Evolutionary conservation across 2,329 filamentous ascomycete species (phyloP).

Genomic region (Leptographium procerum): DNA sequence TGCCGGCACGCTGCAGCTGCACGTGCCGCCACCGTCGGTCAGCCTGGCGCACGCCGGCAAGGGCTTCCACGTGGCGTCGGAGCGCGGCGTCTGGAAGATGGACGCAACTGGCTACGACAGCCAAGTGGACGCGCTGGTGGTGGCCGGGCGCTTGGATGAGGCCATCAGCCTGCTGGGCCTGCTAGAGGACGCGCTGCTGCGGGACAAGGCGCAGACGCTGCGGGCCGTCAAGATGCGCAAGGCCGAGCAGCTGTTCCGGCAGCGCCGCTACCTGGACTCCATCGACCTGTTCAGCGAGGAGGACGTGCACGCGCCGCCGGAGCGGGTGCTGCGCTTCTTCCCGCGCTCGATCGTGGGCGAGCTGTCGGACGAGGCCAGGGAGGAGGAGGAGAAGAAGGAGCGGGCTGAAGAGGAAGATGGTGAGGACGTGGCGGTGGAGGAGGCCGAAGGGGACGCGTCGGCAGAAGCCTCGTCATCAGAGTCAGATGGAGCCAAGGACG

Average conservation of each 20-base stretch:
- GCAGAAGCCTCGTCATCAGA: constrained; percentile 17
- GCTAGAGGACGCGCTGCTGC: constrained; percentile 83
- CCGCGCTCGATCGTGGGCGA: constrained; percentile 76
- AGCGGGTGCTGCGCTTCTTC: constrained; percentile 75
- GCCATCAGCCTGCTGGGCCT: constrained; percentile 80
- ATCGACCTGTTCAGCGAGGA: constrained; percentile 79
- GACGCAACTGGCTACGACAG: constrained; percentile 81
- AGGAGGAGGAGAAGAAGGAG: too few relatives aligned
- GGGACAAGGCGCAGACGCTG: constrained; percentile 68
- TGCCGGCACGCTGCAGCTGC: constrained; percentile 43
- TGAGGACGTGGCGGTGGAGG: constrained; percentile 22
- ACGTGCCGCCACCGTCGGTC: constrained; percentile 85
- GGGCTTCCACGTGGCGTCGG: constrained; percentile 86
- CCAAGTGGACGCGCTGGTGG: constrained; percentile 73
- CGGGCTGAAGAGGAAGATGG: too few relatives aligned
- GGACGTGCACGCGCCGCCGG: constrained; percentile 79
- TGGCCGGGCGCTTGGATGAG: constrained; percentile 68
- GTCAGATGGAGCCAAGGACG: not conserved
- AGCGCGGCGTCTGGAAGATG: constrained; percentile 93
- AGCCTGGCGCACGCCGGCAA: constrained; percentile 95
- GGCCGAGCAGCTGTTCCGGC: constrained; percentile 70
- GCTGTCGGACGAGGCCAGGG: constrained; percentile 42
- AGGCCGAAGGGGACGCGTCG: constrained; percentile 17
- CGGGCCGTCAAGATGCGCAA: constrained; percentile 86
- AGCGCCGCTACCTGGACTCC: constrained; percentile 72